These are phyloP conservation scores for Fonsecaea nubica DNA, from an alignment of 2,329 filamentous ascomycete species.

Conservation along the genomic window DNA sequence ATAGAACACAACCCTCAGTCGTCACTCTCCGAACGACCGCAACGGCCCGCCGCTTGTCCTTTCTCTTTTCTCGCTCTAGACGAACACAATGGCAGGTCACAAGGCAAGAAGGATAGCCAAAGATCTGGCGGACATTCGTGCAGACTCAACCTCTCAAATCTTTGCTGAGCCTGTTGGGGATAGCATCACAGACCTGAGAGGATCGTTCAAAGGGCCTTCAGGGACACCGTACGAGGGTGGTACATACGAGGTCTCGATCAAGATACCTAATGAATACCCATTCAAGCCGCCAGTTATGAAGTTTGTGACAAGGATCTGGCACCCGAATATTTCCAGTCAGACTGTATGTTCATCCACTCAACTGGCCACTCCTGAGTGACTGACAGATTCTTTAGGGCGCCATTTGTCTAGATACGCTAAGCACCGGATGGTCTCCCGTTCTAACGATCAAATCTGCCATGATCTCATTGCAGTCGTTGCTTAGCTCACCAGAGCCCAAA, in stretches of 20 bases:
- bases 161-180: slow-evolving; percentile 68
- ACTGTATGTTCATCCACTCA: slow-evolving; percentile 66
- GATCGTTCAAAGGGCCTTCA: slow-evolving; percentile 82
- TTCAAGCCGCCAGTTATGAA: slow-evolving; percentile 92
- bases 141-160: slow-evolving; percentile 78
- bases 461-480: slow-evolving; percentile 88
- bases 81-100: slow-evolving; percentile 59
- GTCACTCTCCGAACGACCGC: neutral
- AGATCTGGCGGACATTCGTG: slow-evolving; percentile 57
- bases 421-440: slow-evolving; percentile 90
- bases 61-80: neutral
- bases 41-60: neutral
- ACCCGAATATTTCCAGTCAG: slow-evolving; percentile 93
- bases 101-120: slow-evolving; percentile 62
- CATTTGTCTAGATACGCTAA: slow-evolving; percentile 93
- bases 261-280: slow-evolving; percentile 86
- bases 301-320: slow-evolving; percentile 94
- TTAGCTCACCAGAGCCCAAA: slow-evolving; percentile 91
- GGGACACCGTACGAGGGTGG: slow-evolving; percentile 94
- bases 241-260: slow-evolving; percentile 80
- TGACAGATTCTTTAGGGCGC: slow-evolving; percentile 69
- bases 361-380: neutral
- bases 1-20: neutral
- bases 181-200: slow-evolving; percentile 81
- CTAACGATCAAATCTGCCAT: slow-evolving; percentile 95